These are phyloP conservation scores for Blastobotrys peoriensis DNA, from an alignment of 805 yeast species.

Conservation along the genomic window DNA sequence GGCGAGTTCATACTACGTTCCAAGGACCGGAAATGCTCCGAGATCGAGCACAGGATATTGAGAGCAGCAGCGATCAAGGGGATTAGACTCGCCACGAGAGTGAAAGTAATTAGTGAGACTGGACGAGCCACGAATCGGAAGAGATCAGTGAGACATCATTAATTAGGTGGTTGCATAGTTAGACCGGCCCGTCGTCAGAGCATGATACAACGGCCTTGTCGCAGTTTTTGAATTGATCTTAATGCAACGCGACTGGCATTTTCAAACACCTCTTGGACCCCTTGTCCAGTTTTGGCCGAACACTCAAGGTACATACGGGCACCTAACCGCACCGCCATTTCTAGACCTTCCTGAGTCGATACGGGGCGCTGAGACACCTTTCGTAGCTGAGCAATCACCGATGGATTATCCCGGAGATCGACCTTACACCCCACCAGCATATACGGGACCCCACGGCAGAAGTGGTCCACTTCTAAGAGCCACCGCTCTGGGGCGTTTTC, in stretches of 20 bases:
- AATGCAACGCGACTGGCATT: conserved; percentile 73
- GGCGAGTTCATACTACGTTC: not conserved
- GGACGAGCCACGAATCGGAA: too few species aligned
- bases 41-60: too few species aligned
- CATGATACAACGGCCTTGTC: conserved; percentile 4
- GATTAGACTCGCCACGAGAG: too few species aligned
- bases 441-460: conserved; percentile 73
- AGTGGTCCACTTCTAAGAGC: conserved; percentile 72
- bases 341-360: conserved; percentile 47
- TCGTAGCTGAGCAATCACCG: conserved; percentile 13
- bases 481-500: conserved; percentile 77
- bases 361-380: conserved; percentile 45
- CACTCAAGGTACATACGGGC: conserved; percentile 80
- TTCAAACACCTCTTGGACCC: conserved; percentile 88
- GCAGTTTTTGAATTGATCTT: not conserved
- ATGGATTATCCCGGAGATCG: conserved; percentile 49
- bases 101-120: too few species aligned
- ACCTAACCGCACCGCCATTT: conserved; percentile 67
- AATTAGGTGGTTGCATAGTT: too few species aligned
- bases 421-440: conserved; percentile 76
- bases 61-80: too few species aligned
- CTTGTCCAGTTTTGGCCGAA: conserved; percentile 85
- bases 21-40: not conserved
- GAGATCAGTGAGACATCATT: too few species aligned
- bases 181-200: too few species aligned